A percentile compares a stretch with the other conserved stretches of the same genome.
These are phyloP conservation scores for Kazachstania viticola DNA, from an alignment of 805 yeast genomes.

Conservation along the genomic window DNA sequence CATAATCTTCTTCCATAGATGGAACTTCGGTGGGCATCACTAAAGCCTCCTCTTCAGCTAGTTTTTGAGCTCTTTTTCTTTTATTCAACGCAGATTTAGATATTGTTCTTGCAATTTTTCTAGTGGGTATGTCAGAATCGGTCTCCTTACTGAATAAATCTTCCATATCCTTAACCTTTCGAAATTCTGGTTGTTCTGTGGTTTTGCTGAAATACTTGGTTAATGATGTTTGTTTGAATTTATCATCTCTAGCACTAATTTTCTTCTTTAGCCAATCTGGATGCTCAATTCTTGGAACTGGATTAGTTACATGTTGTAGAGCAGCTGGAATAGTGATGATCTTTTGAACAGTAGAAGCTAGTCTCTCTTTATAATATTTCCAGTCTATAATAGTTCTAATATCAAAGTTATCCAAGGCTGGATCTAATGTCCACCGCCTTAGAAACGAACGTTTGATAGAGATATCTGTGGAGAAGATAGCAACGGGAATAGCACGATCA, in stretches of 20 bases:
- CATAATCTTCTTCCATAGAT: conserved; percentile 53
- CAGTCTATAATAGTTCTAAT: conserved; percentile 87
- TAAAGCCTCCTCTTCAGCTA: conserved; percentile 36
- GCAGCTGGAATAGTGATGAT: conserved; percentile 97
- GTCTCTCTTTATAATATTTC: conserved; percentile 82
- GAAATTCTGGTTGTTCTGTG: conserved; percentile 29
- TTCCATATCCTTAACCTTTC: conserved; percentile 56
- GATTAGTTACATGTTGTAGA: conserved; percentile 73
- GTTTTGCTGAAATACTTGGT: conserved; percentile 43
- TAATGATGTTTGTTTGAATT: conserved; percentile 59
- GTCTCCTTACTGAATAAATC: conserved; percentile 38
- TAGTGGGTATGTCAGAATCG: conserved; percentile 15
- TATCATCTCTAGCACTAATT: conserved; percentile 50
- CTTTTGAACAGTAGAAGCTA: conserved; percentile 88
- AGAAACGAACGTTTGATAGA: conserved; percentile 59
- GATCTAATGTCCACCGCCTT: conserved; percentile 80
- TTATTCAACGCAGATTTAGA: conserved; percentile 24
- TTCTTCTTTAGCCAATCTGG: conserved; percentile 83
- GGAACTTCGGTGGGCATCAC: conserved; percentile 40
- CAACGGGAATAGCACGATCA: conserved; percentile 93
- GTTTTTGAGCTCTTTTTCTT: conserved; percentile 24
- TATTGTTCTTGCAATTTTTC: conserved; percentile 29
- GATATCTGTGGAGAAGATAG: conserved; percentile 79
- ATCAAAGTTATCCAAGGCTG: conserved; percentile 66
- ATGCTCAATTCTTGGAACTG: conserved; percentile 88